Conservation (phyloP, 1,139 yeast species). For the Pichia sp. region DNA sequence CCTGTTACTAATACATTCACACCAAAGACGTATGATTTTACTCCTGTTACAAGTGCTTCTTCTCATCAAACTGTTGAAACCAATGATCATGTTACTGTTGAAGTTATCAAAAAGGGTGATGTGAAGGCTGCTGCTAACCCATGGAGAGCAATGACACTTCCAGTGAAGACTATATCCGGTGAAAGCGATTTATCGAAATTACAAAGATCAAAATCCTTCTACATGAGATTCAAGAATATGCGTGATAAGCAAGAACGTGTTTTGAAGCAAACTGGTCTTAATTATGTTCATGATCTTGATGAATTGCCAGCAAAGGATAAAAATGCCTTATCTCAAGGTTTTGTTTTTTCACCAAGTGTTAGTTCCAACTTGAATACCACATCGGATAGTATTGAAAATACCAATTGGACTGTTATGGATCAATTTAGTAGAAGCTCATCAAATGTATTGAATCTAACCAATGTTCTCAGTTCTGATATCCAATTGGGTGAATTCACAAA, state of each 20-base stretch:
- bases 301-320: conserved; percentile 2
- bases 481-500: background rate
- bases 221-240: conserved; percentile 19
- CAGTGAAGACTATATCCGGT: background rate
- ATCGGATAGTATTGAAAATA: background rate
- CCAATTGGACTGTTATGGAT: conserved; percentile 10
- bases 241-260: conserved; percentile 20
- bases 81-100: background rate
- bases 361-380: conserved; percentile 9
- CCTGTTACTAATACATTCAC: background rate
- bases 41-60: conserved; percentile 2
- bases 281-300: conserved; percentile 12
- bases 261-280: conserved; percentile 18
- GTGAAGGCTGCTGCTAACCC: background rate
- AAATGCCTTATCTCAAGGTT: background rate
- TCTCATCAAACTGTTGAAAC: background rate
- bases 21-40: background rate
- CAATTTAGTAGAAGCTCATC: background rate
- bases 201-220: conserved; percentile 19
- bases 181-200: background rate
- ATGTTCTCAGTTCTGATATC: too few species aligned
- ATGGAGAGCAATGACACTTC: background rate
- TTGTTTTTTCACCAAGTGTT: conserved; percentile 20
- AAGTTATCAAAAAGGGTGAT: background rate
- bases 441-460: background rate